These are phyloP conservation scores for Hypholoma sublateritium DNA, from an alignment of 768 basidiomycete genomes.

Conservation along the genomic window DNA sequence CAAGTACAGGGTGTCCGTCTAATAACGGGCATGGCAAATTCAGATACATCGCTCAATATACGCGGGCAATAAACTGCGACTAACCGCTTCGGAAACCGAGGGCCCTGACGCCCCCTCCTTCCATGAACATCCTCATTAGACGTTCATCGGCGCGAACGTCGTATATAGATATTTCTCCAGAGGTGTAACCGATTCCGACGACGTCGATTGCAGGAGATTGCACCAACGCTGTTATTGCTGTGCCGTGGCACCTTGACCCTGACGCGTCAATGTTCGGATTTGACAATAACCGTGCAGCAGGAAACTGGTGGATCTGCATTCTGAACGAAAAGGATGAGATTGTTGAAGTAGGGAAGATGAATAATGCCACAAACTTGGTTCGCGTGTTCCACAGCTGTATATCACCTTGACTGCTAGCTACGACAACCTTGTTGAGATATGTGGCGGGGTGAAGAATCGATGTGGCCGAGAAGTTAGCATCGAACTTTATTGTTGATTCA, in stretches of 20 bases:
- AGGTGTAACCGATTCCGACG: constrained; percentile 87
- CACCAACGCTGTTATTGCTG: constrained; percentile 72
- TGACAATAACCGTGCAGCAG: constrained; percentile 50
- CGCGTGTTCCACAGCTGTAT: constrained; percentile 95
- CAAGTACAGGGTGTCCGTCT: constrained; percentile 90
- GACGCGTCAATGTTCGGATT: constrained; percentile 28
- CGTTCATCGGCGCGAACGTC: constrained; percentile 90
- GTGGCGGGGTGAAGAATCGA: constrained; percentile 90
- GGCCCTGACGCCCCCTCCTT: constrained; percentile 74
- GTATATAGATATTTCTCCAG: constrained; percentile 85
- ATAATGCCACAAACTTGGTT: constrained; percentile 51
- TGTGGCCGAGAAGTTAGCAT: constrained; percentile 82
- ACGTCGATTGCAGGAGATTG: constrained; percentile 98
- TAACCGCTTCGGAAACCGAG: constrained; percentile 86
- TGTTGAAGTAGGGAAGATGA: background rate
- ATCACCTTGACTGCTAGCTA: constrained; percentile 77
- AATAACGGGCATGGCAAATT: background rate
- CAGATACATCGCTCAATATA: background rate
- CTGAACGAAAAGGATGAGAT: constrained; percentile 37
- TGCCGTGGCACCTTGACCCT: constrained; percentile 24
- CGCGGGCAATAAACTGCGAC: constrained; percentile 8
- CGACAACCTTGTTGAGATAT: constrained; percentile 92
- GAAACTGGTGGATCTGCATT: constrained; percentile 80
- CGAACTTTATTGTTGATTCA: constrained; percentile 73
- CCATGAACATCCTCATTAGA: constrained; percentile 88